These are phyloP conservation scores for Tulasnella calospora DNA, from an alignment of 768 basidiomycete genomes.

Conservation along the genomic window DNA sequence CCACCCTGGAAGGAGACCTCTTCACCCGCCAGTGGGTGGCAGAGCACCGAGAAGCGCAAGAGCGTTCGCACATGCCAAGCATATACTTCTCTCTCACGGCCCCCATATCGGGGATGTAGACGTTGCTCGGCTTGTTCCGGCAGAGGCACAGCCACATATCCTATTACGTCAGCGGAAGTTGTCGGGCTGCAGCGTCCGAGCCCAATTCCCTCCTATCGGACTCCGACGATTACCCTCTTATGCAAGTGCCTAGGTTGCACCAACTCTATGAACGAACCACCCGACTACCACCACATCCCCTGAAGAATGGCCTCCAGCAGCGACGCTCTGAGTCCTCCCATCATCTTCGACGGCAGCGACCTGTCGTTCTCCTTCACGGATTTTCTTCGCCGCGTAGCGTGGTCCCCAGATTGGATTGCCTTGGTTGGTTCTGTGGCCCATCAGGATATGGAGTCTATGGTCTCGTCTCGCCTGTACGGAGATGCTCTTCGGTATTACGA, in stretches of 20 bases:
- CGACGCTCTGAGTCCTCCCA: neutral
- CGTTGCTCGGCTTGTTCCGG: too few relatives aligned
- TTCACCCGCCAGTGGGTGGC: too few relatives aligned
- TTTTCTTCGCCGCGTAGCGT: neutral
- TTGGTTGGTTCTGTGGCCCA: neutral
- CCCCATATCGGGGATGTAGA: too few relatives aligned
- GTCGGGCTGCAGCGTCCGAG: too few relatives aligned
- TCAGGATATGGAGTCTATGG: neutral
- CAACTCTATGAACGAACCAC: neutral
- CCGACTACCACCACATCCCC: neutral
- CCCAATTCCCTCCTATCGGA: neutral
- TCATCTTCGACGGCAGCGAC: neutral
- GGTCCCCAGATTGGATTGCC: neutral
- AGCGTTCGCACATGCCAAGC: too few relatives aligned
- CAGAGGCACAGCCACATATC: too few relatives aligned
- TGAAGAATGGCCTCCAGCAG: neutral
- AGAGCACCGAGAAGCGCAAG: too few relatives aligned
- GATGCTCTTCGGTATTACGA: neutral
- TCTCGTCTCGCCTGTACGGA: neutral
- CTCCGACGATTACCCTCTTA: neutral
- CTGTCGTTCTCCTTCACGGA: neutral
- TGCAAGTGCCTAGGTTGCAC: neutral
- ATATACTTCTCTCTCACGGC: too few relatives aligned
- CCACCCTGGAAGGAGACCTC: too few relatives aligned
- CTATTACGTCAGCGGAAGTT: too few relatives aligned